Evolutionary conservation across 768 basidiomycete genomes (phyloP), one percentile per base, ranked within the genome.

Genomic region (Termitomyces sp.): DNA sequence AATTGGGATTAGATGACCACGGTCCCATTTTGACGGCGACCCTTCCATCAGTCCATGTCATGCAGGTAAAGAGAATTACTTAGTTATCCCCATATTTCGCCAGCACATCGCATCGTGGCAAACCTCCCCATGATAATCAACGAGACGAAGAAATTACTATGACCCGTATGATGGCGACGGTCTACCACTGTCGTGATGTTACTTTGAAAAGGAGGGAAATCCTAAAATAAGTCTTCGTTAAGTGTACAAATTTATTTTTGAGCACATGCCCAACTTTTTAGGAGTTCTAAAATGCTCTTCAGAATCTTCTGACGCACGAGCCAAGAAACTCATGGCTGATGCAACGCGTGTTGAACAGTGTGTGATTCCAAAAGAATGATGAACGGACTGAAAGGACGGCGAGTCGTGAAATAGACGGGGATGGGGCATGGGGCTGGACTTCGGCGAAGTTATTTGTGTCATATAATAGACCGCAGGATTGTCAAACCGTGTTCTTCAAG

Each of bases 291-390:
- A 27, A 43, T 30, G 46, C 55, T 42, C 50, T 30, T 46, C 30
- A 46, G 45, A 46, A 46, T 46, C 27, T 50, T 47, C 16, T 50
- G 54, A 58, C 61, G 51, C 59, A 59, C 52, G 56, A 28, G 51
- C 39, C 42, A 37, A 28, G 46, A 56, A 48, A 51, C n/a, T 56
- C 54, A 52, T 62, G 61, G 60, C 46, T 40, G 46, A 55, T 57
- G 59, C 40, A 56, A 27, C 59, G 49, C 44, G 47, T 61, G 60
- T 54, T 16, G 41, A 51, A 32, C 25, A 23, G 23, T 25, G 43
- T 46, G 54, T 30, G 10, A 49, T 27, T 16, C 28, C 16, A 50
- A 17, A 37, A 28, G 30, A 8, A 32, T 43, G 45, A 14, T 32
- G 17, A 30, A 32, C 19, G 30, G 44, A 48, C 32, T 46, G 28